Evolutionary conservation across 768 basidiomycete genomes (phyloP), one percentile per base, ranked within the genome.

Genomic region (Suillus discolor): DNA sequence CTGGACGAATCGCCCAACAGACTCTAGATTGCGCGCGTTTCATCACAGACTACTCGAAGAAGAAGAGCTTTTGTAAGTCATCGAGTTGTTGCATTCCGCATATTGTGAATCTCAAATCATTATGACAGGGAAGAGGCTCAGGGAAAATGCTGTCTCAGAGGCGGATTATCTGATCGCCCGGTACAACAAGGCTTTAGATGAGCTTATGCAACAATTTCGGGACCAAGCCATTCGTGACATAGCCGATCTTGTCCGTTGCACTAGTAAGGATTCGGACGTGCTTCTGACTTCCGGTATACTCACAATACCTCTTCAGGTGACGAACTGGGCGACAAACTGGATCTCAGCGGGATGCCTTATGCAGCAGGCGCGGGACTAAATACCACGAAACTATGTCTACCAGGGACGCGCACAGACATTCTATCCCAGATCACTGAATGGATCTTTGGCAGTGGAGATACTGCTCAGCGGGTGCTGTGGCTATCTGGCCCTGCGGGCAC

Each of bases 21-120:
- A 71, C 71, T 2, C 68, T 61, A 12, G 75, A 76, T 47, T 76
- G 75, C 51, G 74, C 68, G 0, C 68, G 72, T 62, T 76, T 76
- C 57, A 74, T 76, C 31, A 68, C 65, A 7, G 70, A 71, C n/a
- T 76, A 76, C 63, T 68, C 72, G 16, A 66, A 65, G 45, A 71
- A 63, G 9, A 70, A 70, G 55, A 69, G 59, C 34, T 71, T 70
- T 55, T 57, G 72, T 75, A 39, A 34, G 54, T n/a, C 18, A 13
- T n/a, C 3, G 20, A 55, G 54, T 12, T 4, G 67, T 68, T 6
- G 16, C 3, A 12, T 15, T 38, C 5, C 15, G 20, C 16, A n/a
- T 11, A 25, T 34, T 18, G 6, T 13, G 15, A 25, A 39, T 39
- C 6, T 13, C 13, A 55, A 12, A n/a, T 4, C 8, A 15, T 31